These are phyloP conservation scores for Hylodesmum podocarpum DNA, from an alignment of 306 rosid genomes.

Conservation along the genomic window DNA sequence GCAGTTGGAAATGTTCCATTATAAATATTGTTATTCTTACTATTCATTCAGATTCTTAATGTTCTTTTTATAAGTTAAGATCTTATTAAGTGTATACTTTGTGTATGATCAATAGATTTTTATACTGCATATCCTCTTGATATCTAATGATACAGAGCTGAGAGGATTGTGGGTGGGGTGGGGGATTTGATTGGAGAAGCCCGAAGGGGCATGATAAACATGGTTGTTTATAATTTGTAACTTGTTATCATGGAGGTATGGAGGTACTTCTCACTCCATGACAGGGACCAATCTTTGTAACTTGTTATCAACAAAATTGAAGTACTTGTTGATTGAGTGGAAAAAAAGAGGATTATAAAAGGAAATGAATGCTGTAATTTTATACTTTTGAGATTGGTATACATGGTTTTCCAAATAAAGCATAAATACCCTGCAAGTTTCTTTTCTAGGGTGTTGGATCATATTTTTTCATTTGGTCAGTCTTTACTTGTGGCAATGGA, in stretches of 20 bases:
- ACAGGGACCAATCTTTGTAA: background rate
- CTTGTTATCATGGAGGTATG: background rate
- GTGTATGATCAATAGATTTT: background rate
- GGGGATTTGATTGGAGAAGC: background rate
- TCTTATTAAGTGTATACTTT: background rate
- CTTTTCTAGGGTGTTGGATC: background rate
- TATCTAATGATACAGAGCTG: background rate
- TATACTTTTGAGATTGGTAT: background rate
- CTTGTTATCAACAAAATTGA: background rate
- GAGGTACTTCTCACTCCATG: background rate
- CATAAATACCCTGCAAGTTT: conserved; percentile 5
- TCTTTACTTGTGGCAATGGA: background rate
- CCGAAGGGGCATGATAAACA: background rate
- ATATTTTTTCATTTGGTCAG: background rate
- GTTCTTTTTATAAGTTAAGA: background rate
- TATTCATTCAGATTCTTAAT: background rate
- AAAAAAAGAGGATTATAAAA: conserved; percentile 11
- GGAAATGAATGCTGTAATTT: conserved; percentile 12
- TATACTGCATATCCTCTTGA: background rate
- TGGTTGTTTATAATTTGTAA: background rate
- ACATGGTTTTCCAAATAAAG: conserved; percentile 11
- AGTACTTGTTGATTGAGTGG: conserved; percentile 23
- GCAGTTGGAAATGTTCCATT: background rate
- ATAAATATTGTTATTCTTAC: background rate
- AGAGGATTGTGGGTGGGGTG: background rate